These are phyloP conservation scores for Bjerkandera adusta DNA, from an alignment of 1,284 basidiomycete species.

Conservation along the genomic window DNA sequence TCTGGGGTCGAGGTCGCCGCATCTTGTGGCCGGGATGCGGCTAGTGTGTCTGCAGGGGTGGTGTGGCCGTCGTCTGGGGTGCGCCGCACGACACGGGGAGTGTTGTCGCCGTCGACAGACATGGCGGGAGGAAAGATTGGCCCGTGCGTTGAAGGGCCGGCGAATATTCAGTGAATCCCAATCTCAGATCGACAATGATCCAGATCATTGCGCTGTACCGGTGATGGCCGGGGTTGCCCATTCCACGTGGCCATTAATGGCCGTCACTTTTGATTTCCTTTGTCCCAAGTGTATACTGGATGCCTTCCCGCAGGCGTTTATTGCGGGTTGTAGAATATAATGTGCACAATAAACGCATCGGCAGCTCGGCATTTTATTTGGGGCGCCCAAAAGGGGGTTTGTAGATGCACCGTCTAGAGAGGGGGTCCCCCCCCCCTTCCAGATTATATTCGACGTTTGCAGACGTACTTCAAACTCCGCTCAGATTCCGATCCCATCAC, in stretches of 20 bases:
- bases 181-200: conserved; percentile 5
- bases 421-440: no score
- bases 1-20: neutral
- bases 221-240: conserved; percentile 7
- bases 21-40: neutral
- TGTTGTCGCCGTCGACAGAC: conserved; percentile 10
- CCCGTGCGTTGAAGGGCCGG: no score
- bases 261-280: neutral
- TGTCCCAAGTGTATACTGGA: neutral
- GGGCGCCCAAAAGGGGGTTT: no score
- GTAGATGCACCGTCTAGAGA: no score
- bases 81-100: neutral
- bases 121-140: conserved; percentile 9
- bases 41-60: neutral
- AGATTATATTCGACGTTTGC: no score
- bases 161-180: neutral
- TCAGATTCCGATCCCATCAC: no score
- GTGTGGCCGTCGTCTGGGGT: neutral
- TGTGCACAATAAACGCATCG: no score
- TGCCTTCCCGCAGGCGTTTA: no score
- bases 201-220: neutral
- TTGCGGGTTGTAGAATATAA: no score
- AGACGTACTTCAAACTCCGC: no score
- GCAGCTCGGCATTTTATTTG: no score
- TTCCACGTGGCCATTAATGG: no score